Percentiles rank a stretch among this genome's conserved stretches.
These are phyloP conservation scores for Curvularia sp. DNA, from an alignment of 2,329 filamentous ascomycete genomes.

Conservation along the genomic window DNA sequence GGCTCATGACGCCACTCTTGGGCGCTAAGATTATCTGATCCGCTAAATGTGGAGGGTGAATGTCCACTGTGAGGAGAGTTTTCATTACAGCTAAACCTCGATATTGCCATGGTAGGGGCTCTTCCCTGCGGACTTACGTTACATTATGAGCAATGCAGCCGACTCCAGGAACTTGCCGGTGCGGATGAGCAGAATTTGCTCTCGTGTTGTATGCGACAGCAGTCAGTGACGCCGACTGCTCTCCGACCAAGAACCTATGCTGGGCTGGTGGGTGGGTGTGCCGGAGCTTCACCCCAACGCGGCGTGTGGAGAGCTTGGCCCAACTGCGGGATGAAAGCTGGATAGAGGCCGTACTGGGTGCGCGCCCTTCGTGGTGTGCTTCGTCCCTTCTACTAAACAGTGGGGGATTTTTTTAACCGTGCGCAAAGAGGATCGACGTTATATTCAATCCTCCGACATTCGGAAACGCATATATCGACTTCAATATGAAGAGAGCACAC, in stretches of 20 bases:
- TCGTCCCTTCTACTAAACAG: conserved; percentile 33
- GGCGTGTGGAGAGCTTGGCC: conserved; percentile 24
- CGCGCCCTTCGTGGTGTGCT: conserved; percentile 25
- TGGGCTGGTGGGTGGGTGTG: conserved; percentile 10
- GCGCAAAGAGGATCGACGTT: conserved; percentile 12
- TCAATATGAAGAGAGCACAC: conserved; percentile 9
- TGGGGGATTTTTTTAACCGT: conserved; percentile 21
- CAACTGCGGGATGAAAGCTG: conserved; percentile 18
- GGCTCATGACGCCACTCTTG: conserved; percentile 23
- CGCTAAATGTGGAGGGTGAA: conserved; percentile 33
- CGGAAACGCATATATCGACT: conserved; percentile 4
- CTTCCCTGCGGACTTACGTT: conserved; percentile 26
- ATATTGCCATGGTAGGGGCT: conserved; percentile 19
- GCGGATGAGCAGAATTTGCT: conserved; percentile 13
- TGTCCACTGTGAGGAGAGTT: conserved; percentile 11
- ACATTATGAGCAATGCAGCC: conserved; percentile 20
- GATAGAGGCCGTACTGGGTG: conserved; percentile 22
- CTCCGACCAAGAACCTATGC: conserved; percentile 17
- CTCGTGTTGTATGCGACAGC: conserved; percentile 15
- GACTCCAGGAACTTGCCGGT: neutral
- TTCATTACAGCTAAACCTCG: conserved; percentile 34
- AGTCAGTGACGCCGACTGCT: conserved; percentile 32
- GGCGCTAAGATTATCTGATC: conserved; percentile 41
- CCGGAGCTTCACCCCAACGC: conserved; percentile 23
- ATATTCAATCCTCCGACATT: conserved; percentile 9